Evolutionary conservation across 345 rosid species (phyloP).

Genomic region (Excoecaria cochinchinensis): DNA sequence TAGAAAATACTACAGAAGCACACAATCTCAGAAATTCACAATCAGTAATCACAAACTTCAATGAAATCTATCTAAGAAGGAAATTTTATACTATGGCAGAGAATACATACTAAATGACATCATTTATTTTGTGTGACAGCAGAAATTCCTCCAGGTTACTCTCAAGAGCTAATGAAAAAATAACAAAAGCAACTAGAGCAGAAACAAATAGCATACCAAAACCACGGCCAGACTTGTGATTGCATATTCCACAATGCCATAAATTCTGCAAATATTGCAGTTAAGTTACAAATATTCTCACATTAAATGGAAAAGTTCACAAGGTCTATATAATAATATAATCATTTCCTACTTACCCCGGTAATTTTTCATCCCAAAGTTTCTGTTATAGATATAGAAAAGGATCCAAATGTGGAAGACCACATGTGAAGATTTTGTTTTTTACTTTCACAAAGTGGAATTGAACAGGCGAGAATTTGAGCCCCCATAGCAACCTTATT

Average conservation of each 20-base stretch:
- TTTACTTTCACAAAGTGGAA: not conserved
- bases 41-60: not conserved
- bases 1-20: not conserved
- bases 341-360: not conserved
- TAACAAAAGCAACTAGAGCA: not conserved
- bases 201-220: constrained; percentile 61
- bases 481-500: not conserved
- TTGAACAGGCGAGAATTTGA: not conserved
- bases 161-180: not conserved
- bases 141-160: not conserved
- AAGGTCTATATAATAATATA: not conserved
- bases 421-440: not conserved
- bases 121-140: not conserved
- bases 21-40: not conserved
- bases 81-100: not conserved
- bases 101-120: not conserved
- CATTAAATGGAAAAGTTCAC: not conserved
- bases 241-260: constrained; percentile 99
- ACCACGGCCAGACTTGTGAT: constrained; percentile 95
- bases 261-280: constrained; percentile 62
- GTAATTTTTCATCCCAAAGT: not conserved
- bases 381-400: not conserved
- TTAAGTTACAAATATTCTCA: not conserved
- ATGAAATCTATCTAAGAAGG: not conserved
- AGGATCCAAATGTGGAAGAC: not conserved